Evolutionary conservation across 768 basidiomycete species (phyloP), one percentile per base, ranked within the genome.

Genomic region (Boletus eberwhitei): DNA sequence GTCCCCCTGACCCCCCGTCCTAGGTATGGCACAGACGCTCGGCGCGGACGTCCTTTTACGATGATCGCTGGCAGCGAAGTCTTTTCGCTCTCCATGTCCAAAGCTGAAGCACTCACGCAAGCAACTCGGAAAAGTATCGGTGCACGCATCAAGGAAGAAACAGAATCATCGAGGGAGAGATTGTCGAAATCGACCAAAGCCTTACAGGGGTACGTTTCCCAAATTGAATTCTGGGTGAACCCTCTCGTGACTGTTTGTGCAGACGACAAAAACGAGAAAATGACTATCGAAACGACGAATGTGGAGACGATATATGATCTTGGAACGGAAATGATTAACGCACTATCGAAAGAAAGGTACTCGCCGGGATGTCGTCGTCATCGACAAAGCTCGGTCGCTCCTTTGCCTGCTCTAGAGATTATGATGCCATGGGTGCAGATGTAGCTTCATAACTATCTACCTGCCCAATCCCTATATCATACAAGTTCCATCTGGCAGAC

Each of bases 231-330:
- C 19, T 14, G 3, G 7, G 17, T 26, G 2, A 21, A 31, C 24
- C 9, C 32, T 12, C 29, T 44, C 36, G 52, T 48, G 17, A 29
- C 19, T 4, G 21, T 55, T 26, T 34, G 8, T 52, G 29, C 62
- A 97, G 95, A 93, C 95, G 0, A 97, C 94, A 5, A 98, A 98
- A 75, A 98, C 97, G 2, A 96, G 96, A 3, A 95, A 97, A 70
- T 72, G 56, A 98, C 97, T 0, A 89, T 98, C 64, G 98, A 98
- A 74, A 96, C 93, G 14, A 97, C 94, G 3, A 96, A 98, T 71
- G 98, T 99, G 97, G 97, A 98, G 76, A 98, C 97, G 5, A 88
- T 98, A 32, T 98, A 98, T 69, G 97, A 99, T 73, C 81, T 98
- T 32, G 97, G 97, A 12, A 92, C 87, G 48, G 98, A 98, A 80